A percentile compares a stretch with the other conserved stretches of the same genome.
These are phyloP conservation scores for Rhododendron ferrugineum DNA, from an alignment of 148 eudicot genomes.

Conservation along the genomic window DNA sequence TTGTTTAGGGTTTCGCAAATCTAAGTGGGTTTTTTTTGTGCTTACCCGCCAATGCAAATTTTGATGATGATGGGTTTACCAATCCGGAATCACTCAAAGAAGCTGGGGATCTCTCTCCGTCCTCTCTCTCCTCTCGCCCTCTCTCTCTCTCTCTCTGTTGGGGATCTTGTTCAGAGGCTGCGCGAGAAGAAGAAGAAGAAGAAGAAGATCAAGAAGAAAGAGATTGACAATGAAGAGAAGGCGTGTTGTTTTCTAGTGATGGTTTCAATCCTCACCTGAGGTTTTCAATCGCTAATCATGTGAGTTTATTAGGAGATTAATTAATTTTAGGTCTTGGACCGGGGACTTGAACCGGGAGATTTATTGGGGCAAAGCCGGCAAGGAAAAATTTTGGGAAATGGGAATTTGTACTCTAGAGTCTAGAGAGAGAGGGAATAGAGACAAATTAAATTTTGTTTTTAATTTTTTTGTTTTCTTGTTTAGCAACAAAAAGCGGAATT, in stretches of 20 bases:
- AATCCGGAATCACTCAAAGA: background rate
- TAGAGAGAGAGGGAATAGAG: too few relatives aligned
- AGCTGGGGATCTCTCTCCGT: constrained; percentile 7
- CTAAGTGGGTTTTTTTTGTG: background rate
- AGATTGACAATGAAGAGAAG: background rate
- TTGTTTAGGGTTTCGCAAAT: background rate
- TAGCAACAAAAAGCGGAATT: too few relatives aligned
- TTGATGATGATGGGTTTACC: background rate
- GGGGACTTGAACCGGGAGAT: background rate
- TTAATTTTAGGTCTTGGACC: background rate
- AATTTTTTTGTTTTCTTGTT: too few relatives aligned
- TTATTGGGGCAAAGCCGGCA: background rate
- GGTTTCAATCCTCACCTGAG: background rate
- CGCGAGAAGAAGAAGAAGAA: background rate
- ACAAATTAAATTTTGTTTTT: too few relatives aligned
- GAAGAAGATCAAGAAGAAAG: constrained; percentile 8
- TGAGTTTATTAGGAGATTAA: background rate
- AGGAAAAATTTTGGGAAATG: background rate
- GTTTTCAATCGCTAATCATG: constrained; percentile 10
- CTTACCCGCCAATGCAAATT: constrained; percentile 2
- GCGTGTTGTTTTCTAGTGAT: background rate
- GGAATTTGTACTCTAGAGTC: background rate
- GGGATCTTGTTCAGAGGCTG: constrained; percentile 9
- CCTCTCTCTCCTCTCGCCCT: background rate
- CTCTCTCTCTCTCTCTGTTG: background rate